Conservation (phyloP, 2,329 filamentous ascomycete species). For the Phialophora expanda region DNA sequence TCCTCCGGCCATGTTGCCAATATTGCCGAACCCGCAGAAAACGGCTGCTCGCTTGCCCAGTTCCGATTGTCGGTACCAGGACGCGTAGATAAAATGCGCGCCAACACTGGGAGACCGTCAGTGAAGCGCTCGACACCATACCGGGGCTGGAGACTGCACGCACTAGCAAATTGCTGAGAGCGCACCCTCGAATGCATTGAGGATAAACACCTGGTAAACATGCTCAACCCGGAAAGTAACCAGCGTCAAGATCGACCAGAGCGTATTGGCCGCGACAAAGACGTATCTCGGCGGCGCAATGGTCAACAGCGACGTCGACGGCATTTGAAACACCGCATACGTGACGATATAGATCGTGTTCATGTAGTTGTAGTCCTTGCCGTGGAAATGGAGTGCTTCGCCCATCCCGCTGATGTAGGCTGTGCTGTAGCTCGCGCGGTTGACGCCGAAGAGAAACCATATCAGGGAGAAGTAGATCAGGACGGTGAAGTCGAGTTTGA, state of each 20-base stretch:
- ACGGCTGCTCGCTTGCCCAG: slow-evolving; percentile 43
- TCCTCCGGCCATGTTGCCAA: slow-evolving; percentile 53
- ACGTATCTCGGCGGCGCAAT: slow-evolving; percentile 50
- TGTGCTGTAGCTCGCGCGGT: slow-evolving; percentile 51
- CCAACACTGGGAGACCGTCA: slow-evolving; percentile 43
- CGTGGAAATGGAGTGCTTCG: slow-evolving; percentile 47
- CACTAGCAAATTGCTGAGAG: slow-evolving; percentile 54
- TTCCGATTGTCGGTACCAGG: slow-evolving; percentile 54
- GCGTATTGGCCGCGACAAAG: slow-evolving; percentile 51
- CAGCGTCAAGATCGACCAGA: slow-evolving; percentile 53
- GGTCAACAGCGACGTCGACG: slow-evolving; percentile 50
- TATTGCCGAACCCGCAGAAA: slow-evolving; percentile 52
- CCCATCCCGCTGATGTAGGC: slow-evolving; percentile 53
- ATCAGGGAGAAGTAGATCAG: slow-evolving; percentile 54
- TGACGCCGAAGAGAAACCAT: slow-evolving; percentile 57
- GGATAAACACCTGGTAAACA: slow-evolving; percentile 53
- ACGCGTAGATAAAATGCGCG: slow-evolving; percentile 53
- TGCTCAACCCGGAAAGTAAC: slow-evolving; percentile 51
- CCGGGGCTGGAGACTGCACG: slow-evolving; percentile 27
- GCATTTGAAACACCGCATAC: slow-evolving; percentile 54
- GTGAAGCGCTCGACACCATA: background rate
- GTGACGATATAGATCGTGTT: slow-evolving; percentile 47
- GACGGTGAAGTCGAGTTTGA: slow-evolving; percentile 51
- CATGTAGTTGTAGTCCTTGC: slow-evolving; percentile 52
- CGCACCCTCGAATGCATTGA: slow-evolving; percentile 54